Evolutionary conservation across 139 green algal species (phyloP), one percentile per base, ranked within the genome.

Genomic region (Chlorella sp.): DNA sequence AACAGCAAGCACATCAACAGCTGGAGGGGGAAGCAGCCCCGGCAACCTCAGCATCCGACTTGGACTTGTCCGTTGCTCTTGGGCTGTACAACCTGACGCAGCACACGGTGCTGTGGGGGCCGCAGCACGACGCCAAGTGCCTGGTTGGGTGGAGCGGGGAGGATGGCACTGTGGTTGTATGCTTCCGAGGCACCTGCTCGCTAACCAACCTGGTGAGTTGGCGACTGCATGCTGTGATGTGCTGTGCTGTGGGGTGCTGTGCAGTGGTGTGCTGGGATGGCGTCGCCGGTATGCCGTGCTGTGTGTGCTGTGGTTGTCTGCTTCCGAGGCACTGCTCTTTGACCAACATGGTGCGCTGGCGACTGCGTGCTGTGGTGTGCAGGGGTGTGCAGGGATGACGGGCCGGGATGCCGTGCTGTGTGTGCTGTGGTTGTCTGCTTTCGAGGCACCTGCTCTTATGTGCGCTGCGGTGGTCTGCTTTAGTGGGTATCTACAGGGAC

Each of bases 101-200:
- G 21, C 21, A 69, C 84, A 11, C 21, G 0, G 66, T 66, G 84
- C 84, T 88, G 84, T 88, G 22, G n/a, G 84, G 84, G 12, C 68
- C 84, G 9, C 64, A 64, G 39, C 84, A 81, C 39, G 84, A 88
- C 48, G 84, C 84, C 60, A 88, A 88, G 64, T 88, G 84, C 68
- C 64, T 88, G 30, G 16, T 88, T 4, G 84, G 84, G 36, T 88
- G 84, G 84, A 75, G 66, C 30, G 16, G 32, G 0, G 84, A 57
- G 4, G 24, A 73, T 1, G 84, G 28, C 39, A 66, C 48, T 0
- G 42, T 81, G 18, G 84, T 88, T 1, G 36, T 76, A 0, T 81
- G 39, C 84, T 88, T 88, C 68, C 12, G 84, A 28, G 83, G 84
- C 28, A 88, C 84, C 21, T 57, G 48, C 34, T 81, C 68, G 19